Evolutionary conservation across 2,329 filamentous ascomycete genomes (phyloP).

Genomic region (Ceratocystis papillata): DNA sequence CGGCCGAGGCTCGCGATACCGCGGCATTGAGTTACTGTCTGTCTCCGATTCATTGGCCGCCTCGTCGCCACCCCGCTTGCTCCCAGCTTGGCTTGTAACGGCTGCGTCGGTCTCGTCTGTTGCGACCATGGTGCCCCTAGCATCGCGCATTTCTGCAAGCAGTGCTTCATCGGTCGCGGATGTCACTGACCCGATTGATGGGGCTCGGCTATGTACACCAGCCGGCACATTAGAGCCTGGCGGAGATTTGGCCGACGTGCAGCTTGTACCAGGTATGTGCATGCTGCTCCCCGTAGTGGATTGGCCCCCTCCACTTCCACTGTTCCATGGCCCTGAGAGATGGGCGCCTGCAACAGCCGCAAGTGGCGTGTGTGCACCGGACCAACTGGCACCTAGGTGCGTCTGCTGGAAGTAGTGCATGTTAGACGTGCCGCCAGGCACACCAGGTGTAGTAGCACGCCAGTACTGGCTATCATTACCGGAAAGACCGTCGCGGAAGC

Average conservation of each 20-base stretch:
- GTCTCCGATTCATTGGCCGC: slow-evolving; percentile 25
- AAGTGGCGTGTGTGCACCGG: slow-evolving; percentile 66
- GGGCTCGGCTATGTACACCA: slow-evolving; percentile 14
- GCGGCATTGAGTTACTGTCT: slow-evolving; percentile 29
- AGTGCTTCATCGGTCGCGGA: slow-evolving; percentile 36
- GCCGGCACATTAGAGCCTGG: not conserved
- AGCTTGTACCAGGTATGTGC: slow-evolving; percentile 1
- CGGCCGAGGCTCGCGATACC: slow-evolving; percentile 60
- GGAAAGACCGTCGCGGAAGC: slow-evolving; percentile 21
- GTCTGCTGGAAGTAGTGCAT: slow-evolving; percentile 68
- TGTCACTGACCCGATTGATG: slow-evolving; percentile 18
- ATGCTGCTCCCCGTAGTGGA: not conserved
- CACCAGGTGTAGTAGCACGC: slow-evolving; percentile 41
- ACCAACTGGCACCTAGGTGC: slow-evolving; percentile 58
- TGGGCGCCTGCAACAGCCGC: slow-evolving; percentile 65
- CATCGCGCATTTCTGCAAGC: slow-evolving; percentile 27
- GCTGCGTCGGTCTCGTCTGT: slow-evolving; percentile 30
- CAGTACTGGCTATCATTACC: slow-evolving; percentile 21
- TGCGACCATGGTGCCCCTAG: slow-evolving; percentile 21
- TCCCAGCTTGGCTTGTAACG: slow-evolving; percentile 25
- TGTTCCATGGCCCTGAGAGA: slow-evolving; percentile 27
- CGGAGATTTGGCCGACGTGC: slow-evolving; percentile 15
- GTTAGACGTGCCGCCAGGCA: slow-evolving; percentile 63
- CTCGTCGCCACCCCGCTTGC: slow-evolving; percentile 26
- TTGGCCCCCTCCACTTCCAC: not conserved